Percentiles rank a stretch among this genome's conserved stretches.
phyloP scores from a whole-genome alignment of 306 rosid species.

The Malus sieversii region DNA sequence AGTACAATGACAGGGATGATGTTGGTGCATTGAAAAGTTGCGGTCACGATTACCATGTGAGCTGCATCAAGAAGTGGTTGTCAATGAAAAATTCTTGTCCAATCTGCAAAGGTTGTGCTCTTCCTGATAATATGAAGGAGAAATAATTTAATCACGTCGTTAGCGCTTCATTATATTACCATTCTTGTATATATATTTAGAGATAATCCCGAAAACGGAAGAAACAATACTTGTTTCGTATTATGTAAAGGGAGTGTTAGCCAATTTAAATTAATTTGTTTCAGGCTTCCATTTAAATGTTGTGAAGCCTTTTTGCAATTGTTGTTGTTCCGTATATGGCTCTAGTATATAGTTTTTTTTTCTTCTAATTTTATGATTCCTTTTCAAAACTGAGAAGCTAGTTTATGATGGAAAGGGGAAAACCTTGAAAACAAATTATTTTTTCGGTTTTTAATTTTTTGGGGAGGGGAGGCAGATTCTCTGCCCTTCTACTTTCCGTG shows the following conservation, averaged over 20 bases:
- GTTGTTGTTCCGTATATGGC: neutral
- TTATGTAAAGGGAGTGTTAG: slow-evolving; percentile 30
- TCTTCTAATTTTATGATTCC: neutral
- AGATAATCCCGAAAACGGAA: slow-evolving; percentile 36
- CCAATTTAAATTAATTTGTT: slow-evolving; percentile 36
- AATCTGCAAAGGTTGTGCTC: slow-evolving; percentile 58
- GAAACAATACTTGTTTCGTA: slow-evolving; percentile 23
- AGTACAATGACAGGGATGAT: slow-evolving; percentile 76
- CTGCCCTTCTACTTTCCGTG: too few relatives aligned
- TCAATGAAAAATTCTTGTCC: slow-evolving; percentile 73
- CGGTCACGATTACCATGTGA: slow-evolving; percentile 75
- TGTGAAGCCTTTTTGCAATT: slow-evolving; percentile 32
- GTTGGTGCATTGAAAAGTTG: slow-evolving; percentile 62
- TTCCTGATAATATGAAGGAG: slow-evolving; percentile 41
- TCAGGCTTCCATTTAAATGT: slow-evolving; percentile 36
- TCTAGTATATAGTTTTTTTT: neutral
- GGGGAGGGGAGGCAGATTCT: too few relatives aligned
- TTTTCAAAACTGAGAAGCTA: neutral
- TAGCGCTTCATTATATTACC: neutral
- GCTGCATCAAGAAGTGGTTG: slow-evolving; percentile 79
- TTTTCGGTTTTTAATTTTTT: neutral
- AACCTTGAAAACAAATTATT: neutral
- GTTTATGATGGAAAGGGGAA: neutral
- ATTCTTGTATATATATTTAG: slow-evolving; percentile 30
- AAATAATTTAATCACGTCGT: slow-evolving; percentile 27